Evolutionary conservation across 148 eudicot species (phyloP), one percentile per base, ranked within the genome.

Genomic region (Beta vulgaris): DNA sequence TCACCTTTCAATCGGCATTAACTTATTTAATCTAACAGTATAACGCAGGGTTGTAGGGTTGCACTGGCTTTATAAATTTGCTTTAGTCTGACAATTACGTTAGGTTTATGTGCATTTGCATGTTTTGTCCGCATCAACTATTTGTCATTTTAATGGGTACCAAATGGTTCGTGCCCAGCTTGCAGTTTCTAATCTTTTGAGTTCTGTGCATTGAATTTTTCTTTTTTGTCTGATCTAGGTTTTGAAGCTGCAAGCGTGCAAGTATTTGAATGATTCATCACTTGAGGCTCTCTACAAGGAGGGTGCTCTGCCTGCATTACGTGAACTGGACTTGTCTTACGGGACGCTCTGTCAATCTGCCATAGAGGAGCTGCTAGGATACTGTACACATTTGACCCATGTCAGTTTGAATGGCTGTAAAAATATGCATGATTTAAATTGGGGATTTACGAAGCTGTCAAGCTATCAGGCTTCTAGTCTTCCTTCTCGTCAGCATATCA

Each of bases 171-270:
- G 49, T 44, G 14, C 49, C 49, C 14, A 44, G 49, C 49, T n/a
- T n/a, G n/a, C n/a, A n/a, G n/a, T n/a, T n/a, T n/a, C n/a, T n/a
- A n/a, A n/a, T n/a, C n/a, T n/a, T n/a, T n/a, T 14, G 37, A 28
- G 26, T 19, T 26, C 9, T 58, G 3, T 58, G 18, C 10, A 39
- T 18, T 61, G n/a, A 13, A 8, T 48, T 13, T 76, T 23, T 6
- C 36, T 34, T 23, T 53, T 29, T 12, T 29, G 12, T 57, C 53
- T 42, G 66, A 28, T 78, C 7, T 61, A 94, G 98, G 93, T 91
- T 61, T 70, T 94, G 64, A 94, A 91, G 83, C 74, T 94, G 86
- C 98, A 90, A 83, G 98, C 98, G 15, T 94, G 98, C 90, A 94
- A 94, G 85, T 91, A 91, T 83, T 86, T 94, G n/a, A 78, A 77